A percentile compares a stretch with the other conserved stretches of the same genome.
Evolutionary conservation across 176 grass and related monocot genomes (phyloP).

Genomic region (Hordeum vulgare): DNA sequence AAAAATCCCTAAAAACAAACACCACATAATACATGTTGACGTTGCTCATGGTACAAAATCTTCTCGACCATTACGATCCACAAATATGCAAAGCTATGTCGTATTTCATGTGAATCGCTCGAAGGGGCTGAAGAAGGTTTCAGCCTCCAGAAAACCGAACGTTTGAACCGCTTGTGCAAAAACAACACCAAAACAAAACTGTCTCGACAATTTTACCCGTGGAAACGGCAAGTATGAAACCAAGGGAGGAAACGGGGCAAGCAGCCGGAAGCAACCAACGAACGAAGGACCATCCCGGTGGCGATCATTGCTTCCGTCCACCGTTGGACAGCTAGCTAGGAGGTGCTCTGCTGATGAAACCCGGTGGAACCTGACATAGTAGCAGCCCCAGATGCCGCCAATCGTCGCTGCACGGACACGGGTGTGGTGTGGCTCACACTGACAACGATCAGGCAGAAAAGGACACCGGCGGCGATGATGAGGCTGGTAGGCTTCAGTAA

Average conservation of each 20-base stretch:
- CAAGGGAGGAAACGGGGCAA: not conserved
- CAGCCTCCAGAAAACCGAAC: not conserved
- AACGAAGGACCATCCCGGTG: not conserved
- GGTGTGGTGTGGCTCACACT: not conserved
- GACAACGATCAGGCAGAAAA: not conserved
- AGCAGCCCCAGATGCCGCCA: not conserved
- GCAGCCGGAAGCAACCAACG: not conserved
- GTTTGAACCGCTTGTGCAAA: not conserved
- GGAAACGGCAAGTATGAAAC: not conserved
- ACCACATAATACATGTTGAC: slow-evolving; percentile 5
- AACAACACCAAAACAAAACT: not conserved
- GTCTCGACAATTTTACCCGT: not conserved
- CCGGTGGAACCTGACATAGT: slow-evolving; percentile 15
- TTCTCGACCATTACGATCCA: not conserved
- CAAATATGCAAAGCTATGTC: not conserved
- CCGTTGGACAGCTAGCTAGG: slow-evolving; percentile 33
- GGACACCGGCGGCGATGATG: slow-evolving; percentile 1
- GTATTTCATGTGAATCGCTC: not conserved
- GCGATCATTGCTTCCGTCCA: slow-evolving; percentile 30
- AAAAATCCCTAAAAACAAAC: no score
- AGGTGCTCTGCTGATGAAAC: not conserved
- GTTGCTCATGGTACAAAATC: slow-evolving; percentile 16
- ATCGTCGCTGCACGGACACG: slow-evolving; percentile 20
- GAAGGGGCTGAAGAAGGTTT: not conserved
- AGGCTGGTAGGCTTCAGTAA: not conserved